A percentile compares a stretch with the other conserved stretches of the same genome.
phyloP scores from a whole-genome alignment of 306 rosid genomes.

The Elaeagnus macrophylla region DNA sequence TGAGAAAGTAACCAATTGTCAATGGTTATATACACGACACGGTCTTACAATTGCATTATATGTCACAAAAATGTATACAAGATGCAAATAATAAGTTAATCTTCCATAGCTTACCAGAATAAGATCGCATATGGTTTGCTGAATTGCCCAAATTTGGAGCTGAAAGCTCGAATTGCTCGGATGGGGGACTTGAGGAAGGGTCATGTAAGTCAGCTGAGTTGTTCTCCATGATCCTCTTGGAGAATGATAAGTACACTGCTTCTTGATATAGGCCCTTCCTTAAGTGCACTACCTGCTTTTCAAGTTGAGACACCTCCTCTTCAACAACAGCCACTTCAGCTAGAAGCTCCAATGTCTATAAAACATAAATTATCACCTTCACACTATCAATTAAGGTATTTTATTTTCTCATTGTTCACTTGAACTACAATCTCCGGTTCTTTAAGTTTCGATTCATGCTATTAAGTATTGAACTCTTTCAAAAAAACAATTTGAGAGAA shows the following conservation, averaged over 20 bases:
- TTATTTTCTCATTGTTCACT: background rate
- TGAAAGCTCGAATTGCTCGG: slow-evolving; percentile 23
- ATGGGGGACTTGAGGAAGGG: slow-evolving; percentile 25
- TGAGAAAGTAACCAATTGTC: slow-evolving; percentile 24
- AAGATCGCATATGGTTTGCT: slow-evolving; percentile 13
- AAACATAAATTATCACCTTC: slow-evolving; percentile 10
- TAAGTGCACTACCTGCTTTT: slow-evolving; percentile 61
- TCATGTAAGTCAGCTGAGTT: slow-evolving; percentile 23
- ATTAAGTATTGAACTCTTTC: background rate
- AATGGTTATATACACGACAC: background rate
- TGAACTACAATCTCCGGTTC: no score
- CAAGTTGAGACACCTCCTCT: slow-evolving; percentile 90
- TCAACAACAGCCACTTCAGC: slow-evolving; percentile 95
- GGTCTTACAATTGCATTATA: background rate
- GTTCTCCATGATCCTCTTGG: slow-evolving; percentile 43
- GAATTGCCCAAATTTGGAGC: slow-evolving; percentile 28
- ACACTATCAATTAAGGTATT: background rate
- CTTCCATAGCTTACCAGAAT: slow-evolving; percentile 34
- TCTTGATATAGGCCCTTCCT: slow-evolving; percentile 73
- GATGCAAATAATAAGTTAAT: background rate
- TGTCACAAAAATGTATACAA: background rate
- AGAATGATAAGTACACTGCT: slow-evolving; percentile 61
- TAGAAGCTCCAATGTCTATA: slow-evolving; percentile 67
- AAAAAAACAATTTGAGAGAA: background rate
- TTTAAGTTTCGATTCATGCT: background rate